Evolutionary conservation across 2,329 filamentous ascomycete genomes (phyloP), one percentile per base, ranked within the genome.

Genomic region (Talaromyces sp.): DNA sequence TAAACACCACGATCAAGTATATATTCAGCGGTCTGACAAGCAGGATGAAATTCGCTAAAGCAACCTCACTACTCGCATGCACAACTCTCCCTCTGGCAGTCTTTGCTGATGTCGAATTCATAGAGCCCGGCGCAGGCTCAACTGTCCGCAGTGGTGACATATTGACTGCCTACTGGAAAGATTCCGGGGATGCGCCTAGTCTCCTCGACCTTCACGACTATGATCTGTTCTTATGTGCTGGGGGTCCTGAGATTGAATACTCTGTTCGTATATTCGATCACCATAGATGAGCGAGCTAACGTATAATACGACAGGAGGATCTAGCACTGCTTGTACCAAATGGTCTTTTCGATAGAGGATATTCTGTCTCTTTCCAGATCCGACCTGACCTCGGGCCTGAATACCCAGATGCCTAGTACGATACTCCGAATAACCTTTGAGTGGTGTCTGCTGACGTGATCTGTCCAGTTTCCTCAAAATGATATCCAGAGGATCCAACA

Each of bases 221-320:
- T 74, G 79, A 85, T 67, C 75, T 91, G 58, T 85, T 84, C 69
- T 77, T 91, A 25, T 86, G 85, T 71, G 84, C 85, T 6, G 88
- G 88, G 63, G 86, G 87, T 54, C 86, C 88, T 72, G 76, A 79
- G 1, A 78, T 75, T 19, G 77, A 74, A 63, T 77, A 78, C 66
- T 79, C 82, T 78, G 81, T 86, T 59, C 8, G 56, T 45, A 45
- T 15, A 59, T 45, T 43, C 8, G 3, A 15, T 38, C 2, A 8
- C 38, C 5, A 27, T 13, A 22, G 19, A 40, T 29, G 19, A 31
- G 10, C 19, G n/a, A n/a, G 31, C 36, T 45, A 13, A 59, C 56
- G 58, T 25, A 61, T 17, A 58, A 29, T 22, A 15, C n/a, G 22
- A 54, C 67, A 83, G 81, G 77, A 81, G 31, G 76, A 79, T 67